These are phyloP conservation scores for Zopfia rhizophila DNA, from an alignment of 2,329 filamentous ascomycete species.

Conservation along the genomic window DNA sequence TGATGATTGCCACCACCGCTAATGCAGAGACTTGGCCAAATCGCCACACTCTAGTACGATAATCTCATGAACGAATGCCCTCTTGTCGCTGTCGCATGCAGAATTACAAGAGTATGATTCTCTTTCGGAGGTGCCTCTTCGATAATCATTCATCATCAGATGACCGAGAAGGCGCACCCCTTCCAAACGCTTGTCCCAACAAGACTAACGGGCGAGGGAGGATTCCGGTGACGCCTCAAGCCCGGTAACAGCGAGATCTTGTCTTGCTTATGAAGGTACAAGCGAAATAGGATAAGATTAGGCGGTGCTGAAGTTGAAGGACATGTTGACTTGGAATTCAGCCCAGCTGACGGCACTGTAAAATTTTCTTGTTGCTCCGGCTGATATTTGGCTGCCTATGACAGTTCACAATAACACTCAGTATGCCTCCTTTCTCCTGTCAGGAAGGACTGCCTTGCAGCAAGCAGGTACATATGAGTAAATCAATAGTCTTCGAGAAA, in stretches of 20 bases:
- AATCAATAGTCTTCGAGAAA: neutral
- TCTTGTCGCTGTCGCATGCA: no score
- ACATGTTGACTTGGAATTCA: conserved; percentile 25
- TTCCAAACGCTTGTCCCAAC: conserved; percentile 29
- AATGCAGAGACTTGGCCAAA: conserved; percentile 14
- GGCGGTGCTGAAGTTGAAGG: conserved; percentile 25
- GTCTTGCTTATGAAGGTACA: no score
- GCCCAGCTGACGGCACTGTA: conserved; percentile 28
- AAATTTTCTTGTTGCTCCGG: conserved; percentile 8
- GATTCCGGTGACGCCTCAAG: conserved; percentile 39
- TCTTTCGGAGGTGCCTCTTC: conserved; percentile 32
- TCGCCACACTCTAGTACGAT: conserved; percentile 10
- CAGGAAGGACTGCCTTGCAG: conserved; percentile 9
- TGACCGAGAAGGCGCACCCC: conserved; percentile 29
- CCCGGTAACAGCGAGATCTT: no score
- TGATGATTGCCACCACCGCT: conserved; percentile 15
- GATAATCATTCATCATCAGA: conserved; percentile 32
- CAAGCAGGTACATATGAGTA: conserved; percentile 7
- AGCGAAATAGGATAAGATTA: no score
- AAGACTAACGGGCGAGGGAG: conserved; percentile 35
- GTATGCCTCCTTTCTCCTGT: conserved; percentile 21
- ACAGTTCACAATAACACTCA: no score
- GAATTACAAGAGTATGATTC: no score
- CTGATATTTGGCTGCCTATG: conserved; percentile 27
- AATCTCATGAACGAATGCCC: conserved; percentile 28